Percentiles rank a stretch among this genome's conserved stretches.
Conservation (phyloP, 345 rosid genomes). For the Citrus glauca region DNA sequence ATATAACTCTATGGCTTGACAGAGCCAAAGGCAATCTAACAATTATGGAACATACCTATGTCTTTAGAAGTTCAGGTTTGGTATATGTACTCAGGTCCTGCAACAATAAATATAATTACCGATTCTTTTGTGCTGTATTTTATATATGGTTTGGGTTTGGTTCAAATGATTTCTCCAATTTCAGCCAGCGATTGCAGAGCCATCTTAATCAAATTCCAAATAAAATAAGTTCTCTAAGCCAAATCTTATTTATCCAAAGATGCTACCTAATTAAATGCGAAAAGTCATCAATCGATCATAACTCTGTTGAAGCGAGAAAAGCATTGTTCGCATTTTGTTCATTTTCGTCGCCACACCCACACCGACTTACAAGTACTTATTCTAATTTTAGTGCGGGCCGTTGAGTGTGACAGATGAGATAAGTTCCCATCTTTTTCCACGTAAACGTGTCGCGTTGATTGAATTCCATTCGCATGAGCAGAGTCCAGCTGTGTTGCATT, state of each 20-base stretch:
- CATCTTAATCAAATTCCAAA: neutral
- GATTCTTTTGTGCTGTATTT: neutral
- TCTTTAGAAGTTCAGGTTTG: neutral
- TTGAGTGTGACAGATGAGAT: neutral
- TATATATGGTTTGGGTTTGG: neutral
- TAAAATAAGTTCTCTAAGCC: neutral
- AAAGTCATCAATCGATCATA: neutral
- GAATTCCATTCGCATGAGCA: too few relatives aligned
- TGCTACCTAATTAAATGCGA: neutral
- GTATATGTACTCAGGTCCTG: neutral
- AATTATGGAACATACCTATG: neutral
- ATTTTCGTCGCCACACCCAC: neutral
- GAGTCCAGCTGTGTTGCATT: too few relatives aligned
- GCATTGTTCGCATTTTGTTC: neutral
- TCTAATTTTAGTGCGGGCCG: neutral
- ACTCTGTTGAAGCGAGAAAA: neutral
- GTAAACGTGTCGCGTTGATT: too few relatives aligned
- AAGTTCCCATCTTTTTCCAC: too few relatives aligned
- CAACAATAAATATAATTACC: neutral
- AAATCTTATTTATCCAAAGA: too few relatives aligned
- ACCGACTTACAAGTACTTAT: neutral
- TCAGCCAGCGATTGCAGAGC: neutral
- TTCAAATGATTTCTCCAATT: neutral
- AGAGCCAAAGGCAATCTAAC: neutral
- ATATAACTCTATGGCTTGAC: neutral